These are phyloP conservation scores for Cadophora luteo-olivacea DNA, from an alignment of 2,329 filamentous ascomycete species.

Conservation along the genomic window DNA sequence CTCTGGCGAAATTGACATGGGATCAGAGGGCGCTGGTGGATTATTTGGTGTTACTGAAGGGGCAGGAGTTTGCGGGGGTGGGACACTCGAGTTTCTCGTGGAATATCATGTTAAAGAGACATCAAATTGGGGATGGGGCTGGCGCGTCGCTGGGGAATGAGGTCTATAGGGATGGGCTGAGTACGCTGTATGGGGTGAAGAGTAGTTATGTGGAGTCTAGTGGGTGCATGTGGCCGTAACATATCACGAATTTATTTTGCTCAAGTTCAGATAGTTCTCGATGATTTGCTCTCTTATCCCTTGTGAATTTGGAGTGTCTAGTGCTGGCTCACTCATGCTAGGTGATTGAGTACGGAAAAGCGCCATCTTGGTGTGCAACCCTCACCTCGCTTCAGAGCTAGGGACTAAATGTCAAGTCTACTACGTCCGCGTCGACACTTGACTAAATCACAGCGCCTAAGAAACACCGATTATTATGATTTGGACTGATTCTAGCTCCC, in stretches of 20 bases:
- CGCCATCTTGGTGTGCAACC: too few relatives aligned
- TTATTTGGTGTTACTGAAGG: conserved; percentile 54
- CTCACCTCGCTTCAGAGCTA: too few relatives aligned
- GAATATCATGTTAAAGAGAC: conserved; percentile 50
- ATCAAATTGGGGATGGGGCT: conserved; percentile 26
- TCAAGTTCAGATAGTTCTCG: too few relatives aligned
- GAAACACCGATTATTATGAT: too few relatives aligned
- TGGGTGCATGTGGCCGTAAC: conserved; percentile 36
- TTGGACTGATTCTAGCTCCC: too few relatives aligned
- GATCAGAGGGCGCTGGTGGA: conserved; percentile 58
- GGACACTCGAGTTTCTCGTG: conserved; percentile 55
- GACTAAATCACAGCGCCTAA: too few relatives aligned
- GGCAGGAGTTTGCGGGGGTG: conserved; percentile 51
- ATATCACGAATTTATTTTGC: not conserved
- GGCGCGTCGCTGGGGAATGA: conserved; percentile 26
- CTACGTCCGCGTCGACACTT: too few relatives aligned
- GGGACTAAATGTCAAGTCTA: too few relatives aligned
- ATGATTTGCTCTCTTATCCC: too few relatives aligned
- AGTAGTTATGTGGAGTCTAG: conserved; percentile 35
- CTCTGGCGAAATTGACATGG: conserved; percentile 48
- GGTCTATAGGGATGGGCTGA: conserved; percentile 34
- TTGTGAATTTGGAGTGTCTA: too few relatives aligned
- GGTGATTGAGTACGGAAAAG: too few relatives aligned
- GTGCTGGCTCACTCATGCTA: too few relatives aligned
- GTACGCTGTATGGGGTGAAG: conserved; percentile 36